These are phyloP conservation scores for Hyaloscypha hepaticicola DNA, from an alignment of 495 filamentous ascomycete genomes.

Conservation along the genomic window DNA sequence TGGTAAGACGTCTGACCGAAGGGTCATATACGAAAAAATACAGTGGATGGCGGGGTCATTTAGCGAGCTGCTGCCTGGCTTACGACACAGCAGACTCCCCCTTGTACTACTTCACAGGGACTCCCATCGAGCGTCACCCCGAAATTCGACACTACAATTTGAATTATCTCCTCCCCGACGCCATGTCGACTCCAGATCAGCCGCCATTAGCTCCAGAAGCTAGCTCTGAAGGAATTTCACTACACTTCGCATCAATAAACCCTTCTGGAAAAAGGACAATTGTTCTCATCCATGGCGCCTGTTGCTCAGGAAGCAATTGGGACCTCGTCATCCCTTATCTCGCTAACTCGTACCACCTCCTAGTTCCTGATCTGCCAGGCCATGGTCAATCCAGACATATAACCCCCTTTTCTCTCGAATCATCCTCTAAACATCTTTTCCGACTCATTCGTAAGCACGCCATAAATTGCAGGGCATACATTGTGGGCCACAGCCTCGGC, in stretches of 20 bases:
- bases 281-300: slow-evolving; percentile 13
- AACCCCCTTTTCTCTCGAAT: slow-evolving; percentile 7
- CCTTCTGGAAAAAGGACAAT: background rate
- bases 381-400: slow-evolving; percentile 6
- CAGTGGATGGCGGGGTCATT: background rate
- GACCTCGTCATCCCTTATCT: slow-evolving; percentile 9
- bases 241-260: background rate
- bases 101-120: background rate
- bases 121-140: background rate
- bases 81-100: background rate
- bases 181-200: background rate
- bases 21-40: no score
- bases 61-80: background rate
- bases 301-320: slow-evolving; percentile 4
- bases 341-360: slow-evolving; percentile 5
- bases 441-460: slow-evolving; percentile 11
- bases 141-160: background rate
- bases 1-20: no score
- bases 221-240: background rate
- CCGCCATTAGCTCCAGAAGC: background rate
- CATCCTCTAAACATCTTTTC: background rate
- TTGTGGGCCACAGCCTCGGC: slow-evolving; percentile 13
- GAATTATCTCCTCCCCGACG: background rate
- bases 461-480: slow-evolving; percentile 1
- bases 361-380: slow-evolving; percentile 16